Evolutionary conservation across 176 grass and related monocot species (phyloP).

Genomic region (Tillandsia leiboldiana): DNA sequence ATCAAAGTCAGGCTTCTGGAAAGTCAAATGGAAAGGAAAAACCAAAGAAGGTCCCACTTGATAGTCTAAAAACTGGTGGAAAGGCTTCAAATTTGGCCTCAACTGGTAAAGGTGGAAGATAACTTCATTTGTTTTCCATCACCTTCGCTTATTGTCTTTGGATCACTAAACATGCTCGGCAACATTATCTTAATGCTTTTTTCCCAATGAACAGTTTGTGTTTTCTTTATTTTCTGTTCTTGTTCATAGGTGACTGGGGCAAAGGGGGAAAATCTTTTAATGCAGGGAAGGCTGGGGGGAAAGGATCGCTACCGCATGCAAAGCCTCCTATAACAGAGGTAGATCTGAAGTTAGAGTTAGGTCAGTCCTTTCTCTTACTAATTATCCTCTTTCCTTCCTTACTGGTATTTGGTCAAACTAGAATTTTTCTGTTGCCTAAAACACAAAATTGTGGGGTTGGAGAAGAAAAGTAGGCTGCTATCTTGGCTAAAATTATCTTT

Average conservation of each 20-base stretch:
- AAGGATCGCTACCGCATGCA: slow-evolving; percentile 34
- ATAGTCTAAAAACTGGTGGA: slow-evolving; percentile 36
- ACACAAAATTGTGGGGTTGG: too few species aligned
- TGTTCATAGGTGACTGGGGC: slow-evolving; percentile 29
- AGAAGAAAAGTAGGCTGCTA: too few species aligned
- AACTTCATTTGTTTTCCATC: slow-evolving; percentile 5
- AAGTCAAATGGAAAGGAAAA: slow-evolving; percentile 51
- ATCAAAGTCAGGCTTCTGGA: slow-evolving; percentile 16
- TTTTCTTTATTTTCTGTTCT: background rate
- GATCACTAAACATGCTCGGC: background rate
- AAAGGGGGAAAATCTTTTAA: slow-evolving; percentile 57
- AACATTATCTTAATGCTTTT: background rate
- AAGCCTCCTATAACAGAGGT: slow-evolving; percentile 51
- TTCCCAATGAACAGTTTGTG: background rate
- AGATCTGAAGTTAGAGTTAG: slow-evolving; percentile 75
- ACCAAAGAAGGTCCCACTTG: slow-evolving; percentile 14
- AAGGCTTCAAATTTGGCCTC: slow-evolving; percentile 23
- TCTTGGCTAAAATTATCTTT: too few species aligned
- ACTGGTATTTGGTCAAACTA: background rate
- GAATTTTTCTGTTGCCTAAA: too few species aligned
- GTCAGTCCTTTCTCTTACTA: slow-evolving; percentile 32
- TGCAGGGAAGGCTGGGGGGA: slow-evolving; percentile 31
- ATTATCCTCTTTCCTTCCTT: background rate
- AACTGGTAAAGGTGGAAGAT: slow-evolving; percentile 36
- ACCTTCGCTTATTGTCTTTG: slow-evolving; percentile 7